phyloP scores from a whole-genome alignment of 208 protist genomes.

The Trypanosoma theileri region DNA sequence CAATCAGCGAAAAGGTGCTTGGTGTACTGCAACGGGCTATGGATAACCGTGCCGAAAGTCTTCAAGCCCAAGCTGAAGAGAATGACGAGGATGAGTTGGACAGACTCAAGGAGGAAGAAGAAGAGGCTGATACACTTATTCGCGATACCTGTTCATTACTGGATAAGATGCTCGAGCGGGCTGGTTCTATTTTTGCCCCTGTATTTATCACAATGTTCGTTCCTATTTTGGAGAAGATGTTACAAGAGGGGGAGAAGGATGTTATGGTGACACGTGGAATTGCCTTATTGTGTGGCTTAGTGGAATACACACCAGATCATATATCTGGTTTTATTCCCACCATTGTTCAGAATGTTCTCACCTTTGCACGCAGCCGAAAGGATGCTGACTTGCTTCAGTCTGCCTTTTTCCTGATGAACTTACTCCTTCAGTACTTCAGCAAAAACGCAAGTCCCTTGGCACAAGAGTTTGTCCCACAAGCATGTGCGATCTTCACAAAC shows the following conservation, averaged over 20 bases:
- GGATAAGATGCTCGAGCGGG: constrained; percentile 63
- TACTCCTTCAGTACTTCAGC: constrained; percentile 61
- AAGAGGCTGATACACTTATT: constrained; percentile 70
- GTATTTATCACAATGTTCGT: constrained; percentile 64
- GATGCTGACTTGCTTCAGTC: constrained; percentile 66
- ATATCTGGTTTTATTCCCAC: constrained; percentile 49
- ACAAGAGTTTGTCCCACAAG: constrained; percentile 50
- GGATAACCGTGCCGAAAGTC: constrained; percentile 47
- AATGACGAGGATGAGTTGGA: constrained; percentile 89
- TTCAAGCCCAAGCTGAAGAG: constrained; percentile 55
- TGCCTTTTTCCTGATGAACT: constrained; percentile 75
- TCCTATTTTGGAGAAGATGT: constrained; percentile 61
- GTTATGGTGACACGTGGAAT: constrained; percentile 61
- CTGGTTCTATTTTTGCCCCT: constrained; percentile 65
- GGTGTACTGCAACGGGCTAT: constrained; percentile 53
- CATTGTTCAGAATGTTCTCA: constrained; percentile 47
- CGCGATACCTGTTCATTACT: constrained; percentile 56
- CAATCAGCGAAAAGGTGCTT: constrained; percentile 73
- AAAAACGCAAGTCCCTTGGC: constrained; percentile 22
- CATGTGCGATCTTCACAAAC: constrained; percentile 35
- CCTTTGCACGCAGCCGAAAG: constrained; percentile 42
- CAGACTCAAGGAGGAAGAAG: constrained; percentile 63
- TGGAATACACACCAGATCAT: constrained; percentile 56
- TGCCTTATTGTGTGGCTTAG: constrained; percentile 73
- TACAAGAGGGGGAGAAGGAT: constrained; percentile 61